Conservation (phyloP, 805 yeast genomes). For the Candida tibetensis region DNA sequence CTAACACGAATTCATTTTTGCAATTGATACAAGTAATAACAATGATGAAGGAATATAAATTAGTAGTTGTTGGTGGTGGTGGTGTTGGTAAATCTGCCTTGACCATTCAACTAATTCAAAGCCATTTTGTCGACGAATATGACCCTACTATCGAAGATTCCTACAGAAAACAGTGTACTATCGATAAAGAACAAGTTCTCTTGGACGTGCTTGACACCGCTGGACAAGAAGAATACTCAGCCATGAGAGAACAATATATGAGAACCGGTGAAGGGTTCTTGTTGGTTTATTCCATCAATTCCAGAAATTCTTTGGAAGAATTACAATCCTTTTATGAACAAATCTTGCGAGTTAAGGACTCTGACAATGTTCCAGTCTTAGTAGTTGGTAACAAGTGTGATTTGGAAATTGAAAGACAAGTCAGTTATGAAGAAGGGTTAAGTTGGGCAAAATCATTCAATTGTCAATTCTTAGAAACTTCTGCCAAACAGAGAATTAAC, state of each 20-base stretch:
- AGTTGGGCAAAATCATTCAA: constrained; percentile 61
- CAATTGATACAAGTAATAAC: background rate
- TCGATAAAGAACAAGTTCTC: constrained; percentile 63
- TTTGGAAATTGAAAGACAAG: constrained; percentile 72
- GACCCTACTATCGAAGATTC: constrained; percentile 97
- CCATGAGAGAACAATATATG: constrained; percentile 86
- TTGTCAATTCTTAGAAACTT: constrained; percentile 82
- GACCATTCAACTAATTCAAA: constrained; percentile 91
- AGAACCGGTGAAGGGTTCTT: constrained; percentile 93
- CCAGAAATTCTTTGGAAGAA: constrained; percentile 81
- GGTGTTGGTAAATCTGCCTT: constrained; percentile 98
- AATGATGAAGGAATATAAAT: constrained; percentile 70
- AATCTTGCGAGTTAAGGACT: constrained; percentile 72
- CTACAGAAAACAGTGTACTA: constrained; percentile 80
- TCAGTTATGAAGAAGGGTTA: constrained; percentile 61
- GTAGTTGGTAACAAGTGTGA: constrained; percentile 82
- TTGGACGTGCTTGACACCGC: constrained; percentile 94
- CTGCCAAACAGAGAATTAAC: constrained; percentile 87
- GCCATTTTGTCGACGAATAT: constrained; percentile 94
- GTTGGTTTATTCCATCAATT: constrained; percentile 84
- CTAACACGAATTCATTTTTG: background rate
- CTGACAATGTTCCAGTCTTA: constrained; percentile 69
- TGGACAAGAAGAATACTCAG: constrained; percentile 95
- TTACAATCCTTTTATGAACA: constrained; percentile 75
- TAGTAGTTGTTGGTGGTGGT: constrained; percentile 98